phyloP scores from a whole-genome alignment of 2,329 filamentous ascomycete genomes.

The Lachnellula hyalina region DNA sequence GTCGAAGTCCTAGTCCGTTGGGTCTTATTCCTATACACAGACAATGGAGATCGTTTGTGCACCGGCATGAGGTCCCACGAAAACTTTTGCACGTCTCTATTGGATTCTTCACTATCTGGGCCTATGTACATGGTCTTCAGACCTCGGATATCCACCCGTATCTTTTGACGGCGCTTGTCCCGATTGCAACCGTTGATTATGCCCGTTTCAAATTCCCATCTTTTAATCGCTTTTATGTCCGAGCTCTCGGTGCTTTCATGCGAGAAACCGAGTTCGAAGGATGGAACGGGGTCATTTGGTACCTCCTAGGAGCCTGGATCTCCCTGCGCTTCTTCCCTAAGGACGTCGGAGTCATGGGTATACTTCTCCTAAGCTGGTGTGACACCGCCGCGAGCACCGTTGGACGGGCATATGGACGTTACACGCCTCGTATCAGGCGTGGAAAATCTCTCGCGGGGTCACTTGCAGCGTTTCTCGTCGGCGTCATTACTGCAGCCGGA shows the following conservation, averaged over 20 bases:
- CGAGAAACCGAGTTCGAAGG: conserved; percentile 90
- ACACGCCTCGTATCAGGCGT: conserved; percentile 77
- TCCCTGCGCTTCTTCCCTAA: conserved; percentile 87
- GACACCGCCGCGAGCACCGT: conserved; percentile 96
- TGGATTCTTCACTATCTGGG: conserved; percentile 83
- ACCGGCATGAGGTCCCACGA: conserved; percentile 94
- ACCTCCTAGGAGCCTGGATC: conserved; percentile 83
- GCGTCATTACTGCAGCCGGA: conserved; percentile 72
- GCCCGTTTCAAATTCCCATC: conserved; percentile 75
- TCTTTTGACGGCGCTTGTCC: conserved; percentile 73
- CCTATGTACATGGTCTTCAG: conserved; percentile 78
- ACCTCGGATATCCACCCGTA: conserved; percentile 74
- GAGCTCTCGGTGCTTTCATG: conserved; percentile 83
- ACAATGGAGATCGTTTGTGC: conserved; percentile 85
- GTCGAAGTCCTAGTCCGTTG: conserved; percentile 84
- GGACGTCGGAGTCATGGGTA: conserved; percentile 83
- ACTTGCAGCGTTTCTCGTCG: conserved; percentile 74
- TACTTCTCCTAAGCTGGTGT: conserved; percentile 93
- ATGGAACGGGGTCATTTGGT: conserved; percentile 97
- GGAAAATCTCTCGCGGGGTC: conserved; percentile 93
- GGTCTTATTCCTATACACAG: conserved; percentile 93
- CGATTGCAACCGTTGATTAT: conserved; percentile 76
- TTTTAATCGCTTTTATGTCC: conserved; percentile 85
- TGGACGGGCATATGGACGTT: conserved; percentile 80
- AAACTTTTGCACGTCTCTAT: conserved; percentile 94